These are phyloP conservation scores for Lentinus tigrinus DNA, from an alignment of 768 basidiomycete species.

Conservation along the genomic window DNA sequence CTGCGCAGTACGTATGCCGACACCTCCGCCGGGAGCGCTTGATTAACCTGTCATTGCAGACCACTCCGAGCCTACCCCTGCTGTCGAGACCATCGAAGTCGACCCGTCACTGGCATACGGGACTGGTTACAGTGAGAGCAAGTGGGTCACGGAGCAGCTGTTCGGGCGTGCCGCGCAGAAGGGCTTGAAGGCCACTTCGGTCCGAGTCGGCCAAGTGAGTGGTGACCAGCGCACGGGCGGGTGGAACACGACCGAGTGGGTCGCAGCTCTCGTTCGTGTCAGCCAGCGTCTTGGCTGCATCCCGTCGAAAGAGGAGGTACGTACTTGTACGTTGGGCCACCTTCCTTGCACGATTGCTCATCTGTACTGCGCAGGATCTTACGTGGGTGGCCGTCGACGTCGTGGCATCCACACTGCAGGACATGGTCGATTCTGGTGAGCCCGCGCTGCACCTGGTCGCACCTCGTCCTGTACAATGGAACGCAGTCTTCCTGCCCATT, in stretches of 20 bases:
- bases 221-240: constrained; percentile 29
- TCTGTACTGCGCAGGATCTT: constrained; percentile 1
- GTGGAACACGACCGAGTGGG: constrained; percentile 38
- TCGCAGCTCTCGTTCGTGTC: constrained; percentile 38
- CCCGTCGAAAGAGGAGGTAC: constrained; percentile 36
- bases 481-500: constrained; percentile 17
- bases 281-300: constrained; percentile 31
- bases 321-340: constrained; percentile 9
- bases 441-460: constrained; percentile 29
- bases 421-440: constrained; percentile 15
- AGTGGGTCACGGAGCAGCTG: constrained; percentile 35
- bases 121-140: constrained; percentile 35
- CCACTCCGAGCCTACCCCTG: constrained; percentile 4
- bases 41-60: constrained; percentile 2
- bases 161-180: constrained; percentile 26
- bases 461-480: constrained; percentile 25
- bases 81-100: constrained; percentile 4
- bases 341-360: neutral
- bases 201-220: constrained; percentile 35
- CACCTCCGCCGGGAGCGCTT: constrained; percentile 22
- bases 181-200: constrained; percentile 32
- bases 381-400: constrained; percentile 19
- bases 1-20: constrained; percentile 8
- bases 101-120: constrained; percentile 26
- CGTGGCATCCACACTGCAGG: constrained; percentile 15